Base-by-base conservation (phyloP, 208 protist genomes). In the Crithidia bombi region DNA sequence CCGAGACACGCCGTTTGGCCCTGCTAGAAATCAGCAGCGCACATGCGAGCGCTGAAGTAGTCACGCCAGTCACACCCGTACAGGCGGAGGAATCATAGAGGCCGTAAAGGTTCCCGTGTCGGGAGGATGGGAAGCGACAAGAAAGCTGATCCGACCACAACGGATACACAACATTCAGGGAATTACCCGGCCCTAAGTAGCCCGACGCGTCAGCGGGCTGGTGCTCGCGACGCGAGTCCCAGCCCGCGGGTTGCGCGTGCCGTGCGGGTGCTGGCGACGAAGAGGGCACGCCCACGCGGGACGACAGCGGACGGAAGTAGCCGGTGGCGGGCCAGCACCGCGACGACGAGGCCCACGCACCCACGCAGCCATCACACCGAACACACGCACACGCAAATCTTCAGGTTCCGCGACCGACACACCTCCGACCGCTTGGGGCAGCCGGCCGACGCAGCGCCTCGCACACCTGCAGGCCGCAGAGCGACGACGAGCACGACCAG, bases 211-310 rank as follows among this genome's bases (percentile, higher is more conserved):
- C n/a, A n/a, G 72, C 54, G 1, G 75, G 51, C 25, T 85, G 62
- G 59, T 95, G 90, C n/a, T 78, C 93, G 87, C 6, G 87, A 83
- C 41, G 93, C 89, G 44, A 84, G 91, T 58, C 90, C 85, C 28
- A 93, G n/a, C 86, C 47, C 93, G 85, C 15, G 89, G 86, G 61
- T 92, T 92, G 68, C 86, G n/a, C n/a, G n/a, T n/a, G n/a, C 86
- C 26, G 86, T 92, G 59, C 72, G 82, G 25, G 85, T 91, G 73
- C 92, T 83, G 58, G 75, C 41, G 51, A 93, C 69, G 55, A 93
- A 90, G 38, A 93, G 75, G 0, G 83, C 84, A 51, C 83, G 78
- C 67, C 91, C 87, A 19, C 87, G 84, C 5, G 69, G n/a, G n/a
- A 75, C 25, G 85, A 86, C 32, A 88, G 47, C 21, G 84, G 82